A percentile compares a stretch with the other conserved stretches of the same genome.
These are phyloP conservation scores for Solanum medicagineum DNA, from an alignment of 257 asterid genomes.

Conservation along the genomic window DNA sequence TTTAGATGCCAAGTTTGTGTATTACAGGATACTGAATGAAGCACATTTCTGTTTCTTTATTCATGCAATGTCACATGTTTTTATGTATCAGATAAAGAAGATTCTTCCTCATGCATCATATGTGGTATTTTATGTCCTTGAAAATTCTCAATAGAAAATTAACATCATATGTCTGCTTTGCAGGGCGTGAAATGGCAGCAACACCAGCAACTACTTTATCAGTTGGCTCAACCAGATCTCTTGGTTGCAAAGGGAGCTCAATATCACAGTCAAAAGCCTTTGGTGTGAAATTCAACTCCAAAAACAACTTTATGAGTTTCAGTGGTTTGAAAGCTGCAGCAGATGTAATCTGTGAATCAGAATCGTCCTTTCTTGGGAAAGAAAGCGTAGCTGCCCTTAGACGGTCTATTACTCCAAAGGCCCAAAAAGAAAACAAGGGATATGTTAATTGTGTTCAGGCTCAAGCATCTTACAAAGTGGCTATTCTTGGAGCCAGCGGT, in stretches of 20 bases:
- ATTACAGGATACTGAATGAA: neutral
- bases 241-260: conserved; percentile 24
- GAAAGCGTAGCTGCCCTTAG: conserved; percentile 30
- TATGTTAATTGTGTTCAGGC: conserved; percentile 37
- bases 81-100: neutral
- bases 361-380: conserved; percentile 34
- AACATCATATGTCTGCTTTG: neutral
- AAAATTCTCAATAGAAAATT: neutral
- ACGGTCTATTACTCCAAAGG: conserved; percentile 13
- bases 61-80: neutral
- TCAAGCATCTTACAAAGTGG: conserved; percentile 80
- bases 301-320: conserved; percentile 24
- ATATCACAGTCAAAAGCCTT: conserved; percentile 30
- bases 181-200: conserved; percentile 63
- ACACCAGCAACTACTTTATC: conserved; percentile 52
- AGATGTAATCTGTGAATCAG: conserved; percentile 16
- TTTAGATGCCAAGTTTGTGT: neutral
- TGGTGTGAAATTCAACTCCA: conserved; percentile 30
- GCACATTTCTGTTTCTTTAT: neutral
- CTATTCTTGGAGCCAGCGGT: conserved; percentile 75
- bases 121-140: neutral
- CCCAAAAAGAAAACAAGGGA: conserved; percentile 17
- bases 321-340: conserved; percentile 41
- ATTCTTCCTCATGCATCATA: neutral
- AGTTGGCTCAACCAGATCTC: conserved; percentile 33